Conservation (phyloP, 331 rosid species). For the Acacia pycnantha region DNA sequence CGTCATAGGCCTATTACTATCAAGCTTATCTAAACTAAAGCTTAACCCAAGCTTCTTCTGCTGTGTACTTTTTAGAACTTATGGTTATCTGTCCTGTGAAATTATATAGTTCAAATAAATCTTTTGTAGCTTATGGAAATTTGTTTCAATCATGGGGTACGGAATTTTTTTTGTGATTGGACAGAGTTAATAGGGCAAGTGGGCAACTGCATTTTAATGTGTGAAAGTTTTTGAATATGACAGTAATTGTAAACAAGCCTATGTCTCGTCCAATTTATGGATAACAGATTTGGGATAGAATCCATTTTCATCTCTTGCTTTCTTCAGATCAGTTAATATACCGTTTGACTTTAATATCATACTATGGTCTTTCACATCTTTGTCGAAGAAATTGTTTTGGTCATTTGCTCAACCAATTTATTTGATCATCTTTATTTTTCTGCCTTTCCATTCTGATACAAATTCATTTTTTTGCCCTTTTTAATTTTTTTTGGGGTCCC, state of each 20-base stretch:
- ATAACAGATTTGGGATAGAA: neutral
- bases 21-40: neutral
- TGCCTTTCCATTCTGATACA: neutral
- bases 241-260: neutral
- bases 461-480: neutral
- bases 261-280: neutral
- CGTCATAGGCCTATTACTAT: neutral
- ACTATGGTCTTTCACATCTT: slow-evolving; percentile 11
- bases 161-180: neutral
- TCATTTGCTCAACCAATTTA: slow-evolving; percentile 1
- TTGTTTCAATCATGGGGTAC: neutral
- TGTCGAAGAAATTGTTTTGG: neutral
- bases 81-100: slow-evolving; percentile 9
- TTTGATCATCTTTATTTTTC: slow-evolving; percentile 6
- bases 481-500: no score
- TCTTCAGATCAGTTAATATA: neutral
- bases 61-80: neutral
- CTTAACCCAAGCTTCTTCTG: neutral
- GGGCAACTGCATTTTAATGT: neutral
- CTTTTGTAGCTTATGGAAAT: neutral
- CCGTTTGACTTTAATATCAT: slow-evolving; percentile 5
- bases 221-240: neutral
- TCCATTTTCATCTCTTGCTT: neutral
- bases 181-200: neutral
- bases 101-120: neutral